A percentile compares a stretch with the other conserved stretches of the same genome.
Evolutionary conservation across 768 basidiomycete genomes (phyloP).

Genomic region (Phallus indusiatus): DNA sequence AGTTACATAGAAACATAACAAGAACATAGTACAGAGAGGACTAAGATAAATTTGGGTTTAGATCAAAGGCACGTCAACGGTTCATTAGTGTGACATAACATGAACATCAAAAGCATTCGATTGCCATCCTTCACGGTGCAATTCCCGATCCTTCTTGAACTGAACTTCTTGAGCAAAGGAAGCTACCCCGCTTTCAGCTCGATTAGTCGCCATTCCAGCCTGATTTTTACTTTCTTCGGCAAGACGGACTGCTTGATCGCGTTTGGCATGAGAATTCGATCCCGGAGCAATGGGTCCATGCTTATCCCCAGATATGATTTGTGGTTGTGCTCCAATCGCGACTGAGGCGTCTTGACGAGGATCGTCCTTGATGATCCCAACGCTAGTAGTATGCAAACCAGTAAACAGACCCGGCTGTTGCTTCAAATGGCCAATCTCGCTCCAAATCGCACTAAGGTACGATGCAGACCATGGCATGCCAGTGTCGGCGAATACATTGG

Average conservation of each 20-base stretch:
- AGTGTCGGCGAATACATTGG: conserved; percentile 56
- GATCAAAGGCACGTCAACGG: neutral
- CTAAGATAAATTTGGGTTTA: too few relatives aligned
- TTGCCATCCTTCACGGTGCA: conserved; percentile 25
- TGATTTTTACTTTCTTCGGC: conserved; percentile 15
- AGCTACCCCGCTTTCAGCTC: conserved; percentile 17
- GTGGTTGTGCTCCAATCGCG: conserved; percentile 66
- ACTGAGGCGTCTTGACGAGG: conserved; percentile 27
- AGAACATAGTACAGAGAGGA: too few relatives aligned
- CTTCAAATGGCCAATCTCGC: conserved; percentile 53
- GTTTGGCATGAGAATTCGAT: conserved; percentile 31
- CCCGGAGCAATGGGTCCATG: conserved; percentile 52
- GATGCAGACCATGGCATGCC: conserved; percentile 42
- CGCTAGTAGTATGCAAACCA: conserved; percentile 50
- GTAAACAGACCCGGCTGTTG: conserved; percentile 28
- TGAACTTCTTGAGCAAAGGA: conserved; percentile 19
- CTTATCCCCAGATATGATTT: conserved; percentile 61
- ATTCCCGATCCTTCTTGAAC: conserved; percentile 25
- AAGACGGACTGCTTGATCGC: conserved; percentile 21
- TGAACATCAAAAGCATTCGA: conserved; percentile 28
- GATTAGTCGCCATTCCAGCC: conserved; percentile 17
- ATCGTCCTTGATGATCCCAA: conserved; percentile 52
- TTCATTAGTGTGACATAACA: neutral
- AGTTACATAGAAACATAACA: too few relatives aligned
- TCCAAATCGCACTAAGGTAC: conserved; percentile 56